A percentile compares a stretch with the other conserved stretches of the same genome.
Evolutionary conservation across 495 filamentous ascomycete species (phyloP).

Genomic region (Tuber umbilicatum): DNA sequence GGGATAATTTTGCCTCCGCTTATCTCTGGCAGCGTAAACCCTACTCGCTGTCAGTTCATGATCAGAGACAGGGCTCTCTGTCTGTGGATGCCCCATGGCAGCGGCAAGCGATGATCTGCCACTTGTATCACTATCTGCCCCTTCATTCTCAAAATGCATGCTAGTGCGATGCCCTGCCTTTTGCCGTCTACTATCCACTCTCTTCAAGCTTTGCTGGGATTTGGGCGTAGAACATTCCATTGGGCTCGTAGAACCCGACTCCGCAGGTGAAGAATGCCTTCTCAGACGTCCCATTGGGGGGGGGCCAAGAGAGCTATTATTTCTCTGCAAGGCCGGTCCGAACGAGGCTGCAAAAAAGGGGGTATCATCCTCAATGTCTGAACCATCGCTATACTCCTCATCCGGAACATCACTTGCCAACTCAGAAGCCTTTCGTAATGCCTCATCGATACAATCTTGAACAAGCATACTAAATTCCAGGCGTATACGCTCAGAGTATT

Average conservation of each 20-base stretch:
- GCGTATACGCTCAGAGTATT: slow-evolving; percentile 92
- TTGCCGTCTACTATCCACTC: slow-evolving; percentile 20
- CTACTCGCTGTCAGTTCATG: slow-evolving; percentile 60
- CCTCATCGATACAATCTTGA: slow-evolving; percentile 88
- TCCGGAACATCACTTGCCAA: slow-evolving; percentile 48
- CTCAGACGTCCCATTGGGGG: slow-evolving; percentile 38
- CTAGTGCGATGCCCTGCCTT: slow-evolving; percentile 32
- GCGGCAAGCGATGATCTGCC: slow-evolving; percentile 70
- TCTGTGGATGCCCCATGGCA: slow-evolving; percentile 56
- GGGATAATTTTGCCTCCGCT: slow-evolving; percentile 64
- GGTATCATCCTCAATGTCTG: slow-evolving; percentile 38
- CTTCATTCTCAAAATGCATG: slow-evolving; percentile 42
- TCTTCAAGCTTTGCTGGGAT: slow-evolving; percentile 66
- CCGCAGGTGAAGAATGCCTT: slow-evolving; percentile 56
- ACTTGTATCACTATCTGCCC: slow-evolving; percentile 75
- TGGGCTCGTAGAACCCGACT: slow-evolving; percentile 81
- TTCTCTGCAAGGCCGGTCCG: slow-evolving; percentile 33
- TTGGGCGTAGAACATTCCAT: slow-evolving; percentile 85
- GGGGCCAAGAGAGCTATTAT: slow-evolving; percentile 25
- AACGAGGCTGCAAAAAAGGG: slow-evolving; percentile 41
- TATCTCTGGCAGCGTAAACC: slow-evolving; percentile 54
- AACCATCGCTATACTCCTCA: slow-evolving; percentile 42
- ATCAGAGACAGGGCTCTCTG: slow-evolving; percentile 87
- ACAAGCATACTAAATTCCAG: slow-evolving; percentile 85
- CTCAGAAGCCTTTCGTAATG: slow-evolving; percentile 79